Evolutionary conservation across 768 basidiomycete species (phyloP).

Genomic region (Russula lepida): DNA sequence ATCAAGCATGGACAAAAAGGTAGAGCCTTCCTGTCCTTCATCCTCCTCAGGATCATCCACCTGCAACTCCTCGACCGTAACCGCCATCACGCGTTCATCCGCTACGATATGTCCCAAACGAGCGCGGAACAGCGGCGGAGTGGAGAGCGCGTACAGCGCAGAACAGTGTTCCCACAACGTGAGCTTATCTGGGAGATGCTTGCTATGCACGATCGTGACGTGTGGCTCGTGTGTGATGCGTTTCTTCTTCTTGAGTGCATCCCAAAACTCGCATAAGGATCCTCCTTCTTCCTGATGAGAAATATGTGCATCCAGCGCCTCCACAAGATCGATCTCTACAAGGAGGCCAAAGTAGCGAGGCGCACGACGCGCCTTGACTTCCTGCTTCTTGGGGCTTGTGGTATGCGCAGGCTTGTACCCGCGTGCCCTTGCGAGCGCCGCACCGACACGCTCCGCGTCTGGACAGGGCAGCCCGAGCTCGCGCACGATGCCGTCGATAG

Average conservation of each 20-base stretch:
- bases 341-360: conserved; percentile 75
- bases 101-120: conserved; percentile 57
- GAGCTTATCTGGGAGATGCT: conserved; percentile 30
- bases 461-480: conserved; percentile 49
- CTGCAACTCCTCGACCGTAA: conserved; percentile 55
- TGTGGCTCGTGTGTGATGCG: conserved; percentile 63
- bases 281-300: conserved; percentile 26
- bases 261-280: conserved; percentile 39
- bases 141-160: conserved; percentile 30
- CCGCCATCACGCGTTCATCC: conserved; percentile 73
- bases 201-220: conserved; percentile 77
- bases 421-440: conserved; percentile 37
- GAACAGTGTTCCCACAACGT: conserved; percentile 47
- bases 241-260: conserved; percentile 33
- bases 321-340: conserved; percentile 58
- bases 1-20: conserved; percentile 42
- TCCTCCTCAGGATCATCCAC: conserved; percentile 28
- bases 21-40: conserved; percentile 32
- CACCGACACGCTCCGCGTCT: conserved; percentile 43
- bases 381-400: conserved; percentile 26
- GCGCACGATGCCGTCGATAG: conserved; percentile 48
- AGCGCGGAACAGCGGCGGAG: conserved; percentile 52
- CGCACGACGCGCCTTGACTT: conserved; percentile 19
- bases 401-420: conserved; percentile 35
- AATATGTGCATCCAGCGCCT: conserved; percentile 40